Base-by-base conservation (phyloP, 441 rosid genomes). In the Corymbia calophylla region DNA sequence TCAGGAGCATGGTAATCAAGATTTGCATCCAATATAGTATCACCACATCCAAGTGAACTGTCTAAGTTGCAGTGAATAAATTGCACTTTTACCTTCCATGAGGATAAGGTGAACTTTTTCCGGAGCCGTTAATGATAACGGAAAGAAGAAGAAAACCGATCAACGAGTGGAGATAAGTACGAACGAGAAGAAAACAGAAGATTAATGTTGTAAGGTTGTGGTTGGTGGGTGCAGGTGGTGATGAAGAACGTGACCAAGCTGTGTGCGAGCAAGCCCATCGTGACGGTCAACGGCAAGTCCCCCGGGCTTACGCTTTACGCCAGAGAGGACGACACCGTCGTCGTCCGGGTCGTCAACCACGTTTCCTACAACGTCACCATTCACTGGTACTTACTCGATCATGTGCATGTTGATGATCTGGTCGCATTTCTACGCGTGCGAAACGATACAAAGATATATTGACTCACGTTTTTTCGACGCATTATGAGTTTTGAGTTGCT, bases 261-360 rank as follows among this genome's bases (percentile, higher is more conserved):
- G 68, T 97, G 99, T 86, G 93, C 98, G 84, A 95, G 92, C 93
- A 97, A 97, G 91, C 95, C 95, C 47, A 95, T 94, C 84, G 97
- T 96, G 53, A 96, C 99, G 2, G 95, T 97, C 9, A 97, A 97
- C 87, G 97, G 97, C 44, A 89, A 89, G 91, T 97, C 94, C 89
- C 99, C 99, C 35, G 99, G 99, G 68, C 99, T 97, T 18, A 97
- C 98, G 86, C 95, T 97, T 53, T 95, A 97, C 88, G 98, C 98
- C 53, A 93, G 98, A 88, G 99, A 97, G 95, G 98, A 92, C 82
- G 99, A 97, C 89, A 96, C 95, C 49, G 94, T 97, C 84, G 94
- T 97, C 47, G 95, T 97, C 73, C 94, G 91, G 88, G 99, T 96
- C 55, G 95, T 92, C 73, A 97, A 97, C 93, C 95, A 93, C 82